A percentile compares a stretch with the other conserved stretches of the same genome.
phyloP scores from a whole-genome alignment of 75 land plant species.

The Isoetes taiwanensis region DNA sequence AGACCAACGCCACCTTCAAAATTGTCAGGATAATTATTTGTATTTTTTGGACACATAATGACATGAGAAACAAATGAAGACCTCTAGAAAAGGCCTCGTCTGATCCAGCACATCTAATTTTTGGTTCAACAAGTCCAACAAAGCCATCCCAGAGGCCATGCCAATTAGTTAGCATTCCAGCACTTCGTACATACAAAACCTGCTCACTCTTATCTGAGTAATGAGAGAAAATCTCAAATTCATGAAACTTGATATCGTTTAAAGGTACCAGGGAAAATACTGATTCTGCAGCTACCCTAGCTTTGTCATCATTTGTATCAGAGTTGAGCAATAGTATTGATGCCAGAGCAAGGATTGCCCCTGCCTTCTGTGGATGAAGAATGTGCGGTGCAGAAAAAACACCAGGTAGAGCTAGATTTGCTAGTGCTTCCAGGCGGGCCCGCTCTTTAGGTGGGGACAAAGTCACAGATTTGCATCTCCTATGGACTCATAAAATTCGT shows the following conservation, averaged over 20 bases:
- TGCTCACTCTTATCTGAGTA: constrained; percentile 31
- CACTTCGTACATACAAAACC: not conserved
- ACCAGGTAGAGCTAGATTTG: constrained; percentile 43
- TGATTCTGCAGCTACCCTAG: constrained; percentile 37
- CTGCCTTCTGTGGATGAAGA: constrained; percentile 35
- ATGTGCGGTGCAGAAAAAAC: constrained; percentile 23
- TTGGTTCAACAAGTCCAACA: constrained; percentile 63
- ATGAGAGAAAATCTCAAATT: no score
- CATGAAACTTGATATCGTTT: no score
- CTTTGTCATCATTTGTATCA: constrained; percentile 14
- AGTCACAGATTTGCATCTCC: no score
- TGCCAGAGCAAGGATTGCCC: constrained; percentile 83
- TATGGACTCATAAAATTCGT: no score
- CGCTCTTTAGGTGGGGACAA: constrained; percentile 54
- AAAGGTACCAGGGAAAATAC: constrained; percentile 58
- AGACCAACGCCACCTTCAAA: constrained; percentile 39
- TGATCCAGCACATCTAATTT: constrained; percentile 74
- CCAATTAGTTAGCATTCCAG: constrained; percentile 46
- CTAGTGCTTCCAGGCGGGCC: constrained; percentile 55
- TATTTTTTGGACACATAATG: constrained; percentile 25
- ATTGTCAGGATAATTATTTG: constrained; percentile 18
- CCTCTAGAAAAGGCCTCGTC: constrained; percentile 66
- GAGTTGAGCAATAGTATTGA: constrained; percentile 72
- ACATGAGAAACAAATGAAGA: constrained; percentile 51
- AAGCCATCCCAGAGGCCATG: constrained; percentile 80